Evolutionary conservation across 2,329 filamentous ascomycete genomes (phyloP), one percentile per base, ranked within the genome.

Genomic region (Diaporthe velutina): DNA sequence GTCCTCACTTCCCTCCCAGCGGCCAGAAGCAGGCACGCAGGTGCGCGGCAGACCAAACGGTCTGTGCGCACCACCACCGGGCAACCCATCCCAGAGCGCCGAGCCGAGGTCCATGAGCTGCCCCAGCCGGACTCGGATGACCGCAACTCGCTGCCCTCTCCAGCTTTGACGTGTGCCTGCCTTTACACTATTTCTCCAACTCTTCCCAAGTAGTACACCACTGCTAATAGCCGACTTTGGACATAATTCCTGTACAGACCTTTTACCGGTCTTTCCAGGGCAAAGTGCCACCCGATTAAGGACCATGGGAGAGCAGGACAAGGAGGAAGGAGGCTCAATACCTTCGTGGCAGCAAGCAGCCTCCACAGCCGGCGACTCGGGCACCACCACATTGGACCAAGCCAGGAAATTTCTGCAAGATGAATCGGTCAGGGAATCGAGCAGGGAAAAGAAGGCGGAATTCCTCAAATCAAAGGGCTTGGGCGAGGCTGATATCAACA

Each of bases 381-480:
- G 19, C 4, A 9, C 66, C 78, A 80, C 45, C 57, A 81, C 79
- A 38, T 71, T 94, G 48, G 91, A 95, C 22, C 91, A 95, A 80
- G 95, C 95, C 38, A 88, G 89, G 57, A 90, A 88, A 71, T 98
- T 98, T 80, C 88, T 98, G 5, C 87, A 94, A 68, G 93, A 97
- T 75, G 91, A 94, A 10, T 87, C 88, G 28, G 94, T 98, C 74
- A 91, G 89, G 74, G 86, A 93, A 82, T 91, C 93, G 45, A 87
- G 93, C 0, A 87, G 88, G 58, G 93, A 94, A 73, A 92, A 91
- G 83, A 98, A 98, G 85, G 86, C 90, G 28, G 89, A 90, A 10
- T 98, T 98, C 78, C 85, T 98, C 1, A 89, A 92, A 80, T 90
- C 90, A 68, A 98, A 98, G 82, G 94, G 94, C 4, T 85, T 98